These are phyloP conservation scores for Agastache rugosa DNA, from an alignment of 257 asterid genomes.

Conservation along the genomic window DNA sequence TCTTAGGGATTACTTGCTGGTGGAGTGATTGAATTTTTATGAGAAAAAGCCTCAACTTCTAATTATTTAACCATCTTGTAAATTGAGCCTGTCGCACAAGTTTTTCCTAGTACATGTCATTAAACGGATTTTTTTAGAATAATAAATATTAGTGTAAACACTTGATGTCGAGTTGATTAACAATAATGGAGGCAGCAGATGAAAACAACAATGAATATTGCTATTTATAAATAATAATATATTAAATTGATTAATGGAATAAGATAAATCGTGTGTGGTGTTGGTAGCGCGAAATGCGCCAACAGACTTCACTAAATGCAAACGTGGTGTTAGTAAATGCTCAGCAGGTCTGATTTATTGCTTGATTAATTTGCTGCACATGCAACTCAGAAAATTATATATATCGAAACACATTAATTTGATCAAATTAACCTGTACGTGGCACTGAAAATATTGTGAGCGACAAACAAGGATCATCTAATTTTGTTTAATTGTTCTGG, in stretches of 20 bases:
- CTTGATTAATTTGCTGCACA: constrained; percentile 50
- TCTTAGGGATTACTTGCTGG: too few species aligned
- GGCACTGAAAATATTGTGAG: constrained; percentile 45
- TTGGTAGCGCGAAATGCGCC: constrained; percentile 64
- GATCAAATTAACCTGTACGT: constrained; percentile 20
- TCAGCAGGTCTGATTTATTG: constrained; percentile 46
- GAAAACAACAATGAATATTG: constrained; percentile 25
- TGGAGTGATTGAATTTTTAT: too few species aligned
- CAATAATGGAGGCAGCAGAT: not conserved
- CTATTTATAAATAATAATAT: too few species aligned
- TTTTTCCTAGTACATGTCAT: too few species aligned
- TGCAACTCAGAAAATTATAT: constrained; percentile 34
- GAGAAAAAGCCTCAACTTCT: too few species aligned
- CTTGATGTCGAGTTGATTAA: too few species aligned
- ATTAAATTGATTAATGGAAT: constrained; percentile 24
- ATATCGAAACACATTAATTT: constrained; percentile 1
- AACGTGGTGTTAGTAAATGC: constrained; percentile 77
- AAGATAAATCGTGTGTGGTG: constrained; percentile 16
- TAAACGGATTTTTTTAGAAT: too few species aligned
- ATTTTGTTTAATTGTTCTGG: constrained; percentile 20
- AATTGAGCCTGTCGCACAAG: too few species aligned
- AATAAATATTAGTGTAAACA: too few species aligned
- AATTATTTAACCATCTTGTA: too few species aligned
- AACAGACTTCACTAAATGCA: constrained; percentile 63
- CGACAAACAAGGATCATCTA: constrained; percentile 26